These are phyloP conservation scores for Arxiozyma slooffiae DNA, from an alignment of 1,139 yeast species.

Conservation along the genomic window DNA sequence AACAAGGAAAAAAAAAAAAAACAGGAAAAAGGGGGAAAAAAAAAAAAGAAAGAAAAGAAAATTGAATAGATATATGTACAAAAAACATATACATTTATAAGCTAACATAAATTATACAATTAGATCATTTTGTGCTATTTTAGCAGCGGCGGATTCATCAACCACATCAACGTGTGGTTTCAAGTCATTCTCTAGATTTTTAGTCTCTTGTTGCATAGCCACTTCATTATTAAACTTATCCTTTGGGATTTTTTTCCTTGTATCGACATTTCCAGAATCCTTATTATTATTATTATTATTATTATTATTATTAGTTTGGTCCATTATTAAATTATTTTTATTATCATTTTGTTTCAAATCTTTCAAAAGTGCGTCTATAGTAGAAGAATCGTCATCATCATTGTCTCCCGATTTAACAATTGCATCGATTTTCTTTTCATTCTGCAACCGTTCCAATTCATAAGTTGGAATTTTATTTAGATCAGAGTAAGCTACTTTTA, in stretches of 20 bases:
- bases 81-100: not conserved
- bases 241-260: constrained; percentile 11
- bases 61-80: not conserved
- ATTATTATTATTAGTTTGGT: not conserved
- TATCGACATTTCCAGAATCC: constrained; percentile 1
- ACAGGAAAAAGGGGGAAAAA: no score
- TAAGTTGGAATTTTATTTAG: constrained; percentile 14
- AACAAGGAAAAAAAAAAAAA: no score
- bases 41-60: no score
- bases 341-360: constrained; percentile 3
- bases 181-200: constrained; percentile 23
- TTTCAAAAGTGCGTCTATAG: not conserved
- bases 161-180: constrained; percentile 9
- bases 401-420: not conserved
- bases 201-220: constrained; percentile 30
- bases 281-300: not conserved
- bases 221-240: constrained; percentile 25
- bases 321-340: not conserved
- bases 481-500: constrained; percentile 22
- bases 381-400: not conserved
- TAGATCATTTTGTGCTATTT: not conserved
- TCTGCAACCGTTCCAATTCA: constrained; percentile 19
- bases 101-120: not conserved
- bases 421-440: not conserved
- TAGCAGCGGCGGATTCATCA: not conserved